Evolutionary conservation across 2,329 filamentous ascomycete species (phyloP).

Genomic region (Tolypocladium album): DNA sequence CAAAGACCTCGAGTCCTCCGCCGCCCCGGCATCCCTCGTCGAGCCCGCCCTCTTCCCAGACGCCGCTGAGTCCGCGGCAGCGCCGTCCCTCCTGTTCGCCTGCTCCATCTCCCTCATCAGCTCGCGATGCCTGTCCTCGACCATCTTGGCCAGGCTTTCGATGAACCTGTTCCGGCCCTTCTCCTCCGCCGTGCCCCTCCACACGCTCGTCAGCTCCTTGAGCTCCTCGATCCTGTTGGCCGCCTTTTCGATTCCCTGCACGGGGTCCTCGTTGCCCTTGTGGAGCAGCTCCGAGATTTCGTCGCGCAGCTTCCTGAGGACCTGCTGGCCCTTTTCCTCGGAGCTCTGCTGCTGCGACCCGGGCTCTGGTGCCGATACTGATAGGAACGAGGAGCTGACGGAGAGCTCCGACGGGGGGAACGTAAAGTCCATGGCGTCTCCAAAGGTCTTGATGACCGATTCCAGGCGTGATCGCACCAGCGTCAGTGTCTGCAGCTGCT

Average conservation of each 20-base stretch:
- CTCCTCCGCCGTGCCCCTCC: conserved; percentile 94
- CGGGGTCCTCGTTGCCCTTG: conserved; percentile 37
- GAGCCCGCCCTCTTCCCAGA: conserved; percentile 20
- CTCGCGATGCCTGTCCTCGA: conserved; percentile 61
- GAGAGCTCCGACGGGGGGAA: conserved; percentile 82
- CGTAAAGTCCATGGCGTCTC: conserved; percentile 91
- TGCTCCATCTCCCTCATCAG: conserved; percentile 41
- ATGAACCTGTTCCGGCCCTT: conserved; percentile 74
- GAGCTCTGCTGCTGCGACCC: conserved; percentile 53
- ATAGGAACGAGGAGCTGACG: conserved; percentile 75
- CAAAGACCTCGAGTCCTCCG: conserved; percentile 30
- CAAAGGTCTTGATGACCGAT: conserved; percentile 81
- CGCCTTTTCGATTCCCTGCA: conserved; percentile 63
- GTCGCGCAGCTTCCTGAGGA: conserved; percentile 56
- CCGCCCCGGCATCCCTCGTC: conserved; percentile 13
- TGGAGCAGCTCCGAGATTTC: conserved; percentile 63
- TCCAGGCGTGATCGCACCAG: conserved; percentile 78
- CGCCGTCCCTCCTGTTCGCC: conserved; percentile 22
- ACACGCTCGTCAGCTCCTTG: conserved; percentile 66
- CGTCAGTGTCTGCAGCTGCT: conserved; percentile 70
- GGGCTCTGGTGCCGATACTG: conserved; percentile 75
- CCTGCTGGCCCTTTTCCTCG: conserved; percentile 79
- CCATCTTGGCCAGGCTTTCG: conserved; percentile 67
- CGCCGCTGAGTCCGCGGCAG: conserved; percentile 18
- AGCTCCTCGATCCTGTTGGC: conserved; percentile 65